phyloP scores from a whole-genome alignment of 2,329 filamentous ascomycete genomes.

The Massarina eburnea region DNA sequence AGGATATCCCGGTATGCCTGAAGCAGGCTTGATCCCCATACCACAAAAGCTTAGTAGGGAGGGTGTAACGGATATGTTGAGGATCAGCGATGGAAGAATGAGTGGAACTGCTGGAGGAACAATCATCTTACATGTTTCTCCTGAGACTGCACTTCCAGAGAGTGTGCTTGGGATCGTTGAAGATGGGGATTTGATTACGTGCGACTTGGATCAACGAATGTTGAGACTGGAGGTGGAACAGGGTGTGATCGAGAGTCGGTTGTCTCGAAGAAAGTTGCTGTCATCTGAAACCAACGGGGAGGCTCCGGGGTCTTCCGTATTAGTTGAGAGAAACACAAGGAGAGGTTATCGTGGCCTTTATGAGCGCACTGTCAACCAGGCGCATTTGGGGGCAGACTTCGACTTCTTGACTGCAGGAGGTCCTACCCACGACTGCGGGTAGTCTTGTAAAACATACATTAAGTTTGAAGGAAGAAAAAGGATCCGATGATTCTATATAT shows the following conservation, averaged over 20 bases:
- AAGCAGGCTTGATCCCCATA: constrained; percentile 81
- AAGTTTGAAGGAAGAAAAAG: too few relatives aligned
- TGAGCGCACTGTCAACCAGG: constrained; percentile 60
- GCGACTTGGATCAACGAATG: constrained; percentile 47
- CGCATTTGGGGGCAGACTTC: constrained; percentile 59
- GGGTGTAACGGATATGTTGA: constrained; percentile 56
- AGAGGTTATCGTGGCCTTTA: constrained; percentile 62
- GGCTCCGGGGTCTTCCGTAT: constrained; percentile 19
- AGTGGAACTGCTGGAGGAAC: constrained; percentile 59
- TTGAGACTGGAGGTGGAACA: constrained; percentile 47
- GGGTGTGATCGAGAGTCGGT: constrained; percentile 43
- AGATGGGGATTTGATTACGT: constrained; percentile 52
- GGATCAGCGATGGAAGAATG: constrained; percentile 58
- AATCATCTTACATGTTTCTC: constrained; percentile 56
- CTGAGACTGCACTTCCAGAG: constrained; percentile 52
- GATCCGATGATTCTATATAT: too few relatives aligned
- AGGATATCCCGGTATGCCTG: constrained; percentile 90
- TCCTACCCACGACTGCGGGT: too few relatives aligned
- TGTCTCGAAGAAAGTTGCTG: constrained; percentile 30
- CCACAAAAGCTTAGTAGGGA: constrained; percentile 61
- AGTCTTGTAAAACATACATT: too few relatives aligned
- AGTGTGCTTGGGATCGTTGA: constrained; percentile 52
- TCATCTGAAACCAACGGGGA: constrained; percentile 27
- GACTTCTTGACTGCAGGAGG: constrained; percentile 53
- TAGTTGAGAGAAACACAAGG: constrained; percentile 19